phyloP scores from a whole-genome alignment of 352 stramenopile species.

The Pythium rishiriense region DNA sequence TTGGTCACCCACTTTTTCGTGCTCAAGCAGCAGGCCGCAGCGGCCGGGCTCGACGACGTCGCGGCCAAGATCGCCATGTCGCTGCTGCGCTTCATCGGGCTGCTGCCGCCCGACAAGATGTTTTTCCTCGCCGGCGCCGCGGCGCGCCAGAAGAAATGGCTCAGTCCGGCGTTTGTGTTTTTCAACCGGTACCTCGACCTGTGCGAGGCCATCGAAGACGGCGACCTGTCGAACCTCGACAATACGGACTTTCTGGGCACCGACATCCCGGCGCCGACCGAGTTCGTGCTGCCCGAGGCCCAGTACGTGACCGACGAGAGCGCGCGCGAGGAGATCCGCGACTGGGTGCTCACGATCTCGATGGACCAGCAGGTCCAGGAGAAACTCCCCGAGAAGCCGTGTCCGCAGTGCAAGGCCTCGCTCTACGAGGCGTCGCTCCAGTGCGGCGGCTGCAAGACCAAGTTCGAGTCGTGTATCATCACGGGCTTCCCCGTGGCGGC shows the following conservation, averaged over 20 bases:
- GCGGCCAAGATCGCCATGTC: constrained; percentile 83
- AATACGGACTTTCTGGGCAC: constrained; percentile 94
- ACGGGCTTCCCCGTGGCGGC: constrained; percentile 89
- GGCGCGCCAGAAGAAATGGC: constrained; percentile 84
- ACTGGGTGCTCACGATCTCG: constrained; percentile 95
- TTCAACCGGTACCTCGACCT: constrained; percentile 96
- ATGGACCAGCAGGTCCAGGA: constrained; percentile 95
- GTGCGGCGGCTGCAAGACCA: constrained; percentile 76
- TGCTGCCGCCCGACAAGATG: constrained; percentile 94
- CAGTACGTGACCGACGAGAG: constrained; percentile 85
- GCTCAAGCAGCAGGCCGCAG: constrained; percentile 66
- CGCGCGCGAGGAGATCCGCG: constrained; percentile 91
- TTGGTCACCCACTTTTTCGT: constrained; percentile 79
- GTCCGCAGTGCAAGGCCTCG: constrained; percentile 69
- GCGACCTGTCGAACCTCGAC: constrained; percentile 81
- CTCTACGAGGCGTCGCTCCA: constrained; percentile 88
- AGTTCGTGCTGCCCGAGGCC: constrained; percentile 71
- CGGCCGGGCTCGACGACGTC: constrained; percentile 61
- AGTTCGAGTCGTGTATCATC: constrained; percentile 86
- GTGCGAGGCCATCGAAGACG: constrained; percentile 94
- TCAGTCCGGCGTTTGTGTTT: constrained; percentile 93
- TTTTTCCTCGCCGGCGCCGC: constrained; percentile 90
- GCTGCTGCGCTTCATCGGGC: constrained; percentile 86
- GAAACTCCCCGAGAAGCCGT: constrained; percentile 80
- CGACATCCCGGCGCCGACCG: constrained; percentile 85